Base-by-base conservation (phyloP, 331 rosid species). In the Rosa hybrid region DNA sequence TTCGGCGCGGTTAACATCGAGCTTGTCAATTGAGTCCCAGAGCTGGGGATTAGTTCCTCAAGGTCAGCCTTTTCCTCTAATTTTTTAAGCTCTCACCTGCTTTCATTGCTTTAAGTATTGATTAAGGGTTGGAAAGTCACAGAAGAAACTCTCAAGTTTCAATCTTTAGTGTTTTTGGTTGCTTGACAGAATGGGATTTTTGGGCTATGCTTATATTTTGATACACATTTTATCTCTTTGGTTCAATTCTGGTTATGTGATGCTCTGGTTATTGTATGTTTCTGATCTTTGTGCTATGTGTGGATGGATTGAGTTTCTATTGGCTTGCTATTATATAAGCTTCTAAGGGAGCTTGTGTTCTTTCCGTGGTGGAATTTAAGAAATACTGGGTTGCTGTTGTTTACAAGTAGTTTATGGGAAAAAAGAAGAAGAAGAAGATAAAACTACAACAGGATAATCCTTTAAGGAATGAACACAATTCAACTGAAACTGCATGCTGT, bases 1-100 rank as follows among this genome's bases (percentile, higher is more conserved):
- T 77, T 87, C 97, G 2, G 89, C 97, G n/a, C 85, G 98, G 77
- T 89, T 94, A 74, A 90, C 91, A 8, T 92, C 97, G 27, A 91
- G 94, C 82, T 82, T 94, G 88, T 80, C 92, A 16, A 69, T 84
- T 56, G 90, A 91, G 30, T 87, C 98, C 65, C 70, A 63, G 14
- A 78, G 81, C 42, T 94, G 98, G 98, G 90, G 92, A 16, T 86
- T 94, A 79, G 98, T 94, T 82, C 98, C 98, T 82, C 97, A 92
- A 90, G 98, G 98, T 94, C 39, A 30, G 76, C 64, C 16, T 57
- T 51, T 27, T 51, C 12, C 65, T 46, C 53, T 23, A 45, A 62
- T 12, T 62, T 62, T 12, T 62, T 62, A 3, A 62, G 68, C 68
- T 62, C 14, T 49, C 39, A 34, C 39, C 0, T 34, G 39, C 4